Evolutionary conservation across 371 early-diverging fungal species (phyloP).

Genomic region (Mortierella sp.): DNA sequence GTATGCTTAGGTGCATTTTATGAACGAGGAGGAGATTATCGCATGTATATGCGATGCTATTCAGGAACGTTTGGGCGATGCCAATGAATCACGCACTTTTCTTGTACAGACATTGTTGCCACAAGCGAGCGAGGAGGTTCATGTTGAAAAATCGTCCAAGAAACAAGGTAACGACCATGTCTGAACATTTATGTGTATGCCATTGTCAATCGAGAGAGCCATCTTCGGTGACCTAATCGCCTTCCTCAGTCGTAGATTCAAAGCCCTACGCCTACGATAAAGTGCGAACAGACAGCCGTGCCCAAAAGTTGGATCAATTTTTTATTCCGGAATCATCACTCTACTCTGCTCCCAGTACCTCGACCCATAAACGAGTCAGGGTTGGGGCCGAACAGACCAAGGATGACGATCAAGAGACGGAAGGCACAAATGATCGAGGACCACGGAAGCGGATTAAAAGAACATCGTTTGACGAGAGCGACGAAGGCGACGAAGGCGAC

Average conservation of each 20-base stretch:
- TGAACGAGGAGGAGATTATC: constrained; percentile 89
- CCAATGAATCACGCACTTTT: constrained; percentile 65
- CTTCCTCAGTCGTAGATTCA: constrained; percentile 10
- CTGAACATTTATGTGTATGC: no score
- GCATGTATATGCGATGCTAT: constrained; percentile 71
- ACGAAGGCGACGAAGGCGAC: constrained; percentile 8
- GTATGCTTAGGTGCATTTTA: constrained; percentile 80
- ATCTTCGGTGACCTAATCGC: no score
- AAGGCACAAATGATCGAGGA: background rate
- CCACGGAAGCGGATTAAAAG: background rate
- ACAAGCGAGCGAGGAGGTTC: constrained; percentile 23
- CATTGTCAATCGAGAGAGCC: no score
- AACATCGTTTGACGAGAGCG: constrained; percentile 9
- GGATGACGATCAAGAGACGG: constrained; percentile 20
- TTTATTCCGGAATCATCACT: constrained; percentile 37
- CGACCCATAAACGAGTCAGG: constrained; percentile 27
- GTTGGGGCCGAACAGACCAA: constrained; percentile 26
- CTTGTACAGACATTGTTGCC: constrained; percentile 59
- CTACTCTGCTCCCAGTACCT: constrained; percentile 18
- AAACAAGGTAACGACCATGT: constrained; percentile 24
- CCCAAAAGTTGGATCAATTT: constrained; percentile 75
- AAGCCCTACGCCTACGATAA: constrained; percentile 68
- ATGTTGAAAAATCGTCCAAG: constrained; percentile 28
- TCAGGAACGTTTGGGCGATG: constrained; percentile 61
- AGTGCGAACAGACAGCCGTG: constrained; percentile 83